Conservation (phyloP, 73 alveolate species). For the Uronychia setigera region DNA sequence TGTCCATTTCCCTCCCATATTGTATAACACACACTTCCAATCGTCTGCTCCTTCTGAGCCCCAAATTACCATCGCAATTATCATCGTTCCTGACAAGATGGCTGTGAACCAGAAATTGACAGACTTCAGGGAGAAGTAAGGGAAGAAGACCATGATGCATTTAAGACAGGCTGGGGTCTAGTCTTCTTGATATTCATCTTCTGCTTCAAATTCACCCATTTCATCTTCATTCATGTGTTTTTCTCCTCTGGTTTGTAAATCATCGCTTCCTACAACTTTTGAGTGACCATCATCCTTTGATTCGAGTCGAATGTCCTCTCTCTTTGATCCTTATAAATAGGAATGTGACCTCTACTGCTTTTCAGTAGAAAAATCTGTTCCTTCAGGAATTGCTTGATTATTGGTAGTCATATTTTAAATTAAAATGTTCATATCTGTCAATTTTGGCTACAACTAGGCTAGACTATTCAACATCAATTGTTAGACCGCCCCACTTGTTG, state of each 20-base stretch:
- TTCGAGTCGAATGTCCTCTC: background rate
- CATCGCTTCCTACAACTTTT: background rate
- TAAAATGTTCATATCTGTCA: constrained; percentile 45
- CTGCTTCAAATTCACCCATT: constrained; percentile 9
- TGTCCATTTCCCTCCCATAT: constrained; percentile 41
- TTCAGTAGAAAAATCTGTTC: background rate
- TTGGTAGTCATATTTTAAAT: background rate
- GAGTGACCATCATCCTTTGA: background rate
- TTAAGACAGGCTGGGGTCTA: background rate
- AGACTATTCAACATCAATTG: constrained; percentile 68
- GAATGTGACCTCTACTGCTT: background rate
- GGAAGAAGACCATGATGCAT: constrained; percentile 29
- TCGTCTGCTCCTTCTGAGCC: constrained; percentile 5
- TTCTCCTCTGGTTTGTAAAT: background rate
- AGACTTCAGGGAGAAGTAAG: constrained; percentile 22
- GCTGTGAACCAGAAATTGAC: constrained; percentile 22
- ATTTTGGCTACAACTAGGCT: constrained; percentile 53
- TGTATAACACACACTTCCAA: constrained; percentile 28
- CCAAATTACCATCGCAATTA: constrained; percentile 15
- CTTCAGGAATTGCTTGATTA: background rate
- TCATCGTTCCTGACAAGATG: background rate
- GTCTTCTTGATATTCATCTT: background rate
- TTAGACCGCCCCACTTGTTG: constrained; percentile 51
- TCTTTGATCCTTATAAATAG: background rate
- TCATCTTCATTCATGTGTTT: background rate